Base-by-base conservation (phyloP, 2,329 filamentous ascomycete genomes). In the Apiospora kogelbergensis region DNA sequence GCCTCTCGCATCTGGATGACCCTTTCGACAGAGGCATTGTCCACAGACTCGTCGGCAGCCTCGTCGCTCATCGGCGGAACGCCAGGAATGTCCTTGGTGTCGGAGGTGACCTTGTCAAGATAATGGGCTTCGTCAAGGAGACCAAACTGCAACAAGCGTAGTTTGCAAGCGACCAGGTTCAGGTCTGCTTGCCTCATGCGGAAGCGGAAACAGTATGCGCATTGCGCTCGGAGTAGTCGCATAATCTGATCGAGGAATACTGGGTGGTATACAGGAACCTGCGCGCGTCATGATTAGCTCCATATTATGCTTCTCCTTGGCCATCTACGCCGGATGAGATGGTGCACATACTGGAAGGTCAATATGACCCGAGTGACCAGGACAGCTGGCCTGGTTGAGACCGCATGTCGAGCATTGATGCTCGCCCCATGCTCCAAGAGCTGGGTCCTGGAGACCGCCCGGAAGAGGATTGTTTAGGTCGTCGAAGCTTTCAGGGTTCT, bases 401-500 rank as follows among this genome's bases (percentile, higher is more conserved):
- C 95, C 93, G 83, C 96, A 99, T 80, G 96, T 99, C 75, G 94
- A 88, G 83, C 96, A 97, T 93, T 90, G 85, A 79, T 92, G 89
- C 77, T 97, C 94, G 64, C 92, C 90, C 87, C 94, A 97, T 67
- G 95, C 93, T 40, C 96, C 96, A 70, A 99, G 86, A 63, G 95
- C 95, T 68, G 93, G 89, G 81, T 98, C 96, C 78, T 99, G 97
- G 10, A 99, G 87, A 79, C 96, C 96, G 70, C 94, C 94, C 17
- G 94, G 93, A 11, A 97, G 88, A 9, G 95, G 95, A 76, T 97
- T 95, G 73, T 97, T 87, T 68, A 98, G 89, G 69, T 90, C 94
- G 81, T 98, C 96, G 80, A 98, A 96, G n/a, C 96, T 97, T 73
- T 89, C 93, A 66, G 94, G 91, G 83, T 97, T 97, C 78, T 97